Base-by-base conservation (phyloP, 2,329 filamentous ascomycete genomes). In the Diaporthe nobilis region DNA sequence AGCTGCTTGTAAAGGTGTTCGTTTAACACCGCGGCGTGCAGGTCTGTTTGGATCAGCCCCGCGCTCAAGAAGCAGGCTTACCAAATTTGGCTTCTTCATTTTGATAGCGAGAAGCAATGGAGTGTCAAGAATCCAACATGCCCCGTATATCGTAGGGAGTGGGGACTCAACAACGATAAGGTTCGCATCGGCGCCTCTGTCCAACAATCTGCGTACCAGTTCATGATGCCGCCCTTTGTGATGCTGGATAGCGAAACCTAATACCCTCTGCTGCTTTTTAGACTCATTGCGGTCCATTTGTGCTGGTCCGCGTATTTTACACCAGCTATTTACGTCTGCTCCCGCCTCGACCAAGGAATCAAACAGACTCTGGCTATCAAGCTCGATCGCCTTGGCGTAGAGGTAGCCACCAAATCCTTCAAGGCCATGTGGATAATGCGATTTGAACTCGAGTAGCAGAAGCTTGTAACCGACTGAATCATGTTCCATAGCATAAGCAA, bases 71-170 rank as follows among this genome's bases (percentile, higher is more conserved):
- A 67, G 25, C 0, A 67, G 3, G 20, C 44, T 34, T 1, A 51
- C 12, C 10, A 49, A 0, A 0, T 1, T 17, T 7, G 17, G 0
- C 5, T 49, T 51, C 28, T 9, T 51, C 10, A 20, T 15, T n/a
- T 49, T n/a, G 17, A 67, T 25, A 2, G 42, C 61, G 3, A 67
- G 17, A 7, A 49, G 1, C 28, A 67, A 5, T 15, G 42, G 61
- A 0, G 61, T 67, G 37, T 49, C 25, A 4, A 9, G 3, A 25
- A 44, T 28, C 28, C 28, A n/a, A n/a, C n/a, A n/a, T n/a, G n/a
- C n/a, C n/a, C n/a, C n/a, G n/a, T n/a, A n/a, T n/a, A n/a, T n/a
- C n/a, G n/a, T n/a, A n/a, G n/a, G n/a, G n/a, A n/a, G n/a, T n/a
- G n/a, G n/a, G n/a, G n/a, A n/a, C n/a, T n/a, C n/a, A n/a, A n/a